A percentile compares a stretch with the other conserved stretches of the same genome.
These are phyloP conservation scores for Fusarium verticillioides DNA, from an alignment of 2,329 filamentous ascomycete genomes.

Conservation along the genomic window DNA sequence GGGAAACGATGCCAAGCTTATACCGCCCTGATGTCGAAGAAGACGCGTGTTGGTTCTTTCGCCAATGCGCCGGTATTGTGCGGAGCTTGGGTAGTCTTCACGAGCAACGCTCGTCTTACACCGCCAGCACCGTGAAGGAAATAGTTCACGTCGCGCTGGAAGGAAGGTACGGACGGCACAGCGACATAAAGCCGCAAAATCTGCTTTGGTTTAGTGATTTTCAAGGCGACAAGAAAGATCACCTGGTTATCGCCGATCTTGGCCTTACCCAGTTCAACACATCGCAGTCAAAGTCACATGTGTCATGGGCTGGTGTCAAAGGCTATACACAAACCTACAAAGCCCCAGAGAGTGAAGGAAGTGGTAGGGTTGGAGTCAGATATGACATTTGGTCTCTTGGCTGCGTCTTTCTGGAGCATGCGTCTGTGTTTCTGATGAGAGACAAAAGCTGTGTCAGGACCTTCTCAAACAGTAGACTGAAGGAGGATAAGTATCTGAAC, in stretches of 20 bases:
- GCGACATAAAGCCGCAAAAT: background rate
- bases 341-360: background rate
- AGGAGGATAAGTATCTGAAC: background rate
- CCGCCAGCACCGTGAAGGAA: background rate
- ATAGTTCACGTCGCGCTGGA: background rate
- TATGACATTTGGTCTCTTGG: background rate
- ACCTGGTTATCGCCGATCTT: background rate
- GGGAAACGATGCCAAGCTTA: background rate
- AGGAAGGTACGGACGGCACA: background rate
- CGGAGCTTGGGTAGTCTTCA: background rate
- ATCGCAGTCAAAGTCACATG: background rate
- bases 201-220: background rate
- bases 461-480: background rate
- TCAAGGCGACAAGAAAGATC: background rate
- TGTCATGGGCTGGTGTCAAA: background rate
- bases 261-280: background rate
- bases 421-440: background rate
- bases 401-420: background rate
- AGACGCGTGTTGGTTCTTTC: background rate
- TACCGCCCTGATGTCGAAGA: background rate
- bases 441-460: background rate
- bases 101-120: background rate
- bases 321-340: background rate
- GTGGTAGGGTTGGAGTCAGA: background rate
- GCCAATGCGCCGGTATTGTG: background rate